These are phyloP conservation scores for Pelargonium australe DNA, from an alignment of 441 rosid species.

Conservation along the genomic window DNA sequence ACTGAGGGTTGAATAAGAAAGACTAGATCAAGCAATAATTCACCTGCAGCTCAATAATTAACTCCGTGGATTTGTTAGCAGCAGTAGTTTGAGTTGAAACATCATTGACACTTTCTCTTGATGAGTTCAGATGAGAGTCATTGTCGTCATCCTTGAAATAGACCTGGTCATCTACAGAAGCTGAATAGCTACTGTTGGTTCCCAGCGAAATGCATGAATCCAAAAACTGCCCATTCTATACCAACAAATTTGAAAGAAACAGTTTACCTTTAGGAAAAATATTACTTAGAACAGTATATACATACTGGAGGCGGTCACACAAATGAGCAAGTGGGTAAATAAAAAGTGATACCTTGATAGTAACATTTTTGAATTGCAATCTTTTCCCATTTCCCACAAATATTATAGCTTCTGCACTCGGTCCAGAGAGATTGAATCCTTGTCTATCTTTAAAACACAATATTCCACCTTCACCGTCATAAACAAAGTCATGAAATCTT, in stretches of 20 bases:
- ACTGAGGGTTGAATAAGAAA: not conserved
- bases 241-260: conserved; percentile 7
- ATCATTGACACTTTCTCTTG: conserved; percentile 33
- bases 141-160: conserved; percentile 48
- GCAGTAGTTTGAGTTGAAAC: conserved; percentile 37
- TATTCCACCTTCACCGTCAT: conserved; percentile 87
- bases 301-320: conserved; percentile 8
- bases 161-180: conserved; percentile 62
- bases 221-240: conserved; percentile 76
- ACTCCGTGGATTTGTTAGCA: conserved; percentile 48
- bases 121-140: conserved; percentile 25
- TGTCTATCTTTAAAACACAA: conserved; percentile 65
- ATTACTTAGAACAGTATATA: conserved; percentile 2
- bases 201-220: conserved; percentile 89
- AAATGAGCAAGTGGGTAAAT: conserved; percentile 6
- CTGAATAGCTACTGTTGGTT: conserved; percentile 73
- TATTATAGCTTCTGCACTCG: conserved; percentile 67
- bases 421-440: conserved; percentile 52
- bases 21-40: conserved; percentile 7
- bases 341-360: conserved; percentile 54
- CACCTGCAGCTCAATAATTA: conserved; percentile 85
- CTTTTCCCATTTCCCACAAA: conserved; percentile 74
- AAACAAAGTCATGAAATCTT: conserved; percentile 61
- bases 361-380: conserved; percentile 78
- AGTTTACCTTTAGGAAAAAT: not conserved